Base-by-base conservation (phyloP, 2,329 filamentous ascomycete species). In the Calonectria hongkongensis region DNA sequence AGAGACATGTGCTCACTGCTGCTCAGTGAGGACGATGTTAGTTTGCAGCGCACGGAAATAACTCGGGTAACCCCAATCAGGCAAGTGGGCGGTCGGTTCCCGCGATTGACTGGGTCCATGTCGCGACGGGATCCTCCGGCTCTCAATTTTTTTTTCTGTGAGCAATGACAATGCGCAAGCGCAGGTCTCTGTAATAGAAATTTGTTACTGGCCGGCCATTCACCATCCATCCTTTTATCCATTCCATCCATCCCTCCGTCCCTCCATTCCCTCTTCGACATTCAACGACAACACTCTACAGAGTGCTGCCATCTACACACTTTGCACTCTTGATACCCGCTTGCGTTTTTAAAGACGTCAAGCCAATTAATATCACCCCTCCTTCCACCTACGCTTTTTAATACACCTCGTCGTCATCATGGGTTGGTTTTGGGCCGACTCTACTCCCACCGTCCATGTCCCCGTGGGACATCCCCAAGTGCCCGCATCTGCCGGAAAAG, bases 391-490 rank as follows among this genome's bases (percentile, higher is more conserved):
- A 39, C 39, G 8, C n/a, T 43, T 48, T 36, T 54, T 30, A 36
- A 43, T 47, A 25, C 28, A 58, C 43, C 6, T 9, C 30, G 70
- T 12, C 65, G 63, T 76, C 73, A 74, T 45, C 71, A 92, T 92
- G 90, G 90, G 90, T 76, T 92, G 90, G 90, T 92, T 92, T 79
- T 92, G 90, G 90, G 88, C 90, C 73, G 90, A 92, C 74, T 74
- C 83, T 71, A 64, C 84, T 56, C 80, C 87, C 68, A 73, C 83
- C n/a, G 80, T 80, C 74, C 81, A 78, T 56, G 79, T 82, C 48
- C 81, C 83, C 39, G 76, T 79, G 63, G 81, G 83, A 70, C 84
- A 84, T 75, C 81, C 82, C 60, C 65, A 78, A 7, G 73, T 81
- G 41, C 50, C 78, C 25, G 74, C 78, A 63, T 77, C 78, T 70